Conservation (phyloP, 2,329 filamentous ascomycete genomes). For the Cadophora sp. region DNA sequence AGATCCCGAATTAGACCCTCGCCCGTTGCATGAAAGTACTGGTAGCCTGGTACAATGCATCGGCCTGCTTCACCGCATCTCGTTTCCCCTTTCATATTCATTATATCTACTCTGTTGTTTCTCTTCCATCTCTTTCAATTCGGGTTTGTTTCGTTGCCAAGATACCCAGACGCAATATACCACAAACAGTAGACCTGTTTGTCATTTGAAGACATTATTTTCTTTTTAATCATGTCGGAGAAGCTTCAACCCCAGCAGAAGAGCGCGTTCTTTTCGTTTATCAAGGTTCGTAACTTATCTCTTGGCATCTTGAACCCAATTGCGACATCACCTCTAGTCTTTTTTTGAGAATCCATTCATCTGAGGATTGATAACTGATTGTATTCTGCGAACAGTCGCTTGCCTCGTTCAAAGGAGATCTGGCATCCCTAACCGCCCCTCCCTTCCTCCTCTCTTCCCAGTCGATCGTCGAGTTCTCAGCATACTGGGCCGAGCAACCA, state of each 20-base stretch:
- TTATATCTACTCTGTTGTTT: not conserved
- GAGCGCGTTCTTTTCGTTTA: slow-evolving; percentile 43
- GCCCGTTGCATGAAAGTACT: not conserved
- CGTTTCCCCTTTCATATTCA: slow-evolving; percentile 5
- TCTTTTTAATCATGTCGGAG: slow-evolving; percentile 27
- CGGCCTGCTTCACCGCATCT: slow-evolving; percentile 6
- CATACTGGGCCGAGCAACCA: slow-evolving; percentile 84
- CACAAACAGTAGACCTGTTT: not conserved
- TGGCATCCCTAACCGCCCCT: slow-evolving; percentile 80
- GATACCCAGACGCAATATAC: not conserved
- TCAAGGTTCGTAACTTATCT: slow-evolving; percentile 38
- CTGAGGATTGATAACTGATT: slow-evolving; percentile 3
- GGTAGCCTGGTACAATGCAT: not conserved
- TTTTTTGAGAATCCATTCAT: too few relatives aligned
- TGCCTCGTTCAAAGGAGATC: slow-evolving; percentile 82
- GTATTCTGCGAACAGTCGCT: slow-evolving; percentile 64
- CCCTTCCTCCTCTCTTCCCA: slow-evolving; percentile 84
- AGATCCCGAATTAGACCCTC: slow-evolving; percentile 4
- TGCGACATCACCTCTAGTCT: not conserved
- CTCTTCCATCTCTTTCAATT: not conserved
- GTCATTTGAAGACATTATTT: not conserved
- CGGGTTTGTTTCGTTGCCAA: not conserved
- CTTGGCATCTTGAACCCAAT: not conserved
- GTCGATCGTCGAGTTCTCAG: slow-evolving; percentile 80
- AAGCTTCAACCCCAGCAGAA: slow-evolving; percentile 39